A percentile compares a stretch with the other conserved stretches of the same genome.
These are phyloP conservation scores for Alternaria atra DNA, from an alignment of 2,329 filamentous ascomycete species.

Conservation along the genomic window DNA sequence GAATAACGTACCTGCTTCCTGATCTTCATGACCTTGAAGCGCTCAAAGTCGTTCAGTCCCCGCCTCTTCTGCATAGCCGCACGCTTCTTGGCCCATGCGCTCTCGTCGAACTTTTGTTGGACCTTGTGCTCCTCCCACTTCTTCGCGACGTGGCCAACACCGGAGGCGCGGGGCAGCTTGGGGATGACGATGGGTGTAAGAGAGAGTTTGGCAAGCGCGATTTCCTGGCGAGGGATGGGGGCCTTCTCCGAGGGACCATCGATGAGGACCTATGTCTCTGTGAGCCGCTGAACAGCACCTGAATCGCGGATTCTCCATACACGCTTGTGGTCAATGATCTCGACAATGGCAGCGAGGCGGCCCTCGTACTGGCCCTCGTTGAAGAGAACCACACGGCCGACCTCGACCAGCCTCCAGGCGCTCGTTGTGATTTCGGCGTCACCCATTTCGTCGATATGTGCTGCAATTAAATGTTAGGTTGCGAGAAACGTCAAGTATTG, in stretches of 20 bases:
- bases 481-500: constrained; percentile 26
- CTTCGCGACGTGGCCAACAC: constrained; percentile 83
- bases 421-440: constrained; percentile 59
- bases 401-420: constrained; percentile 89
- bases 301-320: constrained; percentile 70
- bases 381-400: constrained; percentile 96
- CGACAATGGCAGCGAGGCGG: constrained; percentile 92
- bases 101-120: constrained; percentile 91
- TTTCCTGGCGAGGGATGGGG: constrained; percentile 85
- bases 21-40: constrained; percentile 99
- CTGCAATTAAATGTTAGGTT: constrained; percentile 41
- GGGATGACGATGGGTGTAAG: constrained; percentile 89
- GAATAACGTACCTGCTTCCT: constrained; percentile 87
- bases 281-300: constrained; percentile 40
- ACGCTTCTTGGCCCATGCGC: constrained; percentile 93
- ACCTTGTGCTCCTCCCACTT: constrained; percentile 91
- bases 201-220: constrained; percentile 82
- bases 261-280: constrained; percentile 78
- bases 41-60: constrained; percentile 96
- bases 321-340: constrained; percentile 99
- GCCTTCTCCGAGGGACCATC: constrained; percentile 88
- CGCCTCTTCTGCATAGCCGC: constrained; percentile 85
- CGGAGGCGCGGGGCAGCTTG: constrained; percentile 84
- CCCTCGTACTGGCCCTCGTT: constrained; percentile 81
- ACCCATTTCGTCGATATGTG: constrained; percentile 56